A percentile compares a stretch with the other conserved stretches of the same genome.
phyloP scores from a whole-genome alignment of 192 early-diverging fungal genomes.

The Backusella luteola region DNA sequence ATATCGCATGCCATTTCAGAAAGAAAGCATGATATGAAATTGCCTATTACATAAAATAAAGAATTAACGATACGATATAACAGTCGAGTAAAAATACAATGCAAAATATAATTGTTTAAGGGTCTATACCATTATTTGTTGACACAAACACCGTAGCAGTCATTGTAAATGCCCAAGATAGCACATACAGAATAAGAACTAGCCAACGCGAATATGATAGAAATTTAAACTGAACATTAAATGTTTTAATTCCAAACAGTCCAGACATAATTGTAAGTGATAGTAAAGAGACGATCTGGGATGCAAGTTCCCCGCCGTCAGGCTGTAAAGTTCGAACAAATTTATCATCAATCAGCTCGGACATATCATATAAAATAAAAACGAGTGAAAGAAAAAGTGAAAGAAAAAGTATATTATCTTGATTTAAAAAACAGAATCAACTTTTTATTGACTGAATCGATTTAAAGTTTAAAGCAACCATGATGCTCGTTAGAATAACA shows the following conservation, averaged over 20 bases:
- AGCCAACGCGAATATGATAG: constrained; percentile 34
- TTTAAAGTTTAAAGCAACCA: neutral
- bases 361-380: neutral
- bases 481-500: neutral
- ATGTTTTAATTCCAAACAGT: constrained; percentile 27
- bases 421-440: neutral
- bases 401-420: neutral
- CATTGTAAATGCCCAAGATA: constrained; percentile 46
- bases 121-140: constrained; percentile 38
- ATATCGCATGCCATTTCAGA: constrained; percentile 41
- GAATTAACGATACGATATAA: neutral
- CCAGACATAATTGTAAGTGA: constrained; percentile 18
- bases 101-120: neutral
- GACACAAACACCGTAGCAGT: constrained; percentile 36
- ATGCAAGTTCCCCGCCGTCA: constrained; percentile 22
- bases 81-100: neutral
- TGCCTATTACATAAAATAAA: neutral
- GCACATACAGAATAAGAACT: constrained; percentile 35
- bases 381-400: neutral
- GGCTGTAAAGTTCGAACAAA: neutral
- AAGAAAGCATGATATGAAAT: constrained; percentile 34
- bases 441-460: neutral
- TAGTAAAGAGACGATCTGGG: constrained; percentile 24
- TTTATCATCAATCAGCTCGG: neutral
- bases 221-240: constrained; percentile 15